Conservation (phyloP, 345 rosid species). For the Dimocarpus longan region DNA sequence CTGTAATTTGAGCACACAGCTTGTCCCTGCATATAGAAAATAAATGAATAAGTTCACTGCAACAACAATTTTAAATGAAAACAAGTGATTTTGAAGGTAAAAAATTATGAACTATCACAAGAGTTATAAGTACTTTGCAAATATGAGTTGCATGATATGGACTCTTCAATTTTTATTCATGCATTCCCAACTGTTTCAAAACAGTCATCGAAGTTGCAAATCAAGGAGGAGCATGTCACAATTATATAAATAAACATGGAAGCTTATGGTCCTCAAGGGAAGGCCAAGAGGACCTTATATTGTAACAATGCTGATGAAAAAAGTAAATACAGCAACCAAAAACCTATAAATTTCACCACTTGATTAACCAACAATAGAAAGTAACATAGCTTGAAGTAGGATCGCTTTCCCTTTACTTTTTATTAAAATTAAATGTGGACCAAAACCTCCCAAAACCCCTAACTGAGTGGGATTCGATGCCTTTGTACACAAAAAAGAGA, state of each 20-base stretch:
- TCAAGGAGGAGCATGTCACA: not conserved
- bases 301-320: not conserved
- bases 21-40: conserved; percentile 59
- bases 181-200: not conserved
- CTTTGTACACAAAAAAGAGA: not conserved
- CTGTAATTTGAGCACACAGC: conserved; percentile 64
- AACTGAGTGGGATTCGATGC: not conserved
- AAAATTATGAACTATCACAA: not conserved
- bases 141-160: not conserved
- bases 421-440: not conserved
- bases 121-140: not conserved
- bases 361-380: not conserved
- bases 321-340: not conserved
- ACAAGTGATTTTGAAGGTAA: not conserved
- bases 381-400: not conserved
- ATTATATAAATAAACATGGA: not conserved
- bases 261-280: conserved; percentile 63
- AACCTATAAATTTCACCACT: not conserved
- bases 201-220: not conserved
- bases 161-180: not conserved
- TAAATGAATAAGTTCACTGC: not conserved
- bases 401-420: not conserved
- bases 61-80: not conserved
- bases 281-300: conserved; percentile 38
- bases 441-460: not conserved